phyloP scores from a whole-genome alignment of 768 basidiomycete genomes.

The Macrolepiota albuminosa region DNA sequence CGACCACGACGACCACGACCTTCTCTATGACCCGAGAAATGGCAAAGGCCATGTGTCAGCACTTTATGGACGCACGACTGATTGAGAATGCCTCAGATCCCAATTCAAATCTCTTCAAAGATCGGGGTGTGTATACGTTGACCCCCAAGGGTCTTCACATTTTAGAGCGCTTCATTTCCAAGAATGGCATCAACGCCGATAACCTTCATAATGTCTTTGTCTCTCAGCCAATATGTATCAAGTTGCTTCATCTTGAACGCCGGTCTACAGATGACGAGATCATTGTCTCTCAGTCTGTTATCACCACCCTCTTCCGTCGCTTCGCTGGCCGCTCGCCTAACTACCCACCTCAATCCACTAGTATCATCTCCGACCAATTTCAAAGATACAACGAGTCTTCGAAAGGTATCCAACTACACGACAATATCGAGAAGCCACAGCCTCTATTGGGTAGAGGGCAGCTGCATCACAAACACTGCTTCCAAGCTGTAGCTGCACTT shows the following conservation, averaged over 20 bases:
- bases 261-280: conserved; percentile 94
- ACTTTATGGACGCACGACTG: conserved; percentile 98
- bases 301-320: conserved; percentile 93
- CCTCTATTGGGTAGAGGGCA: conserved; percentile 45
- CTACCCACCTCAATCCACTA: conserved; percentile 45
- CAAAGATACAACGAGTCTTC: conserved; percentile 76
- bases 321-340: conserved; percentile 89
- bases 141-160: conserved; percentile 98
- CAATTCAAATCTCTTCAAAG: conserved; percentile 88
- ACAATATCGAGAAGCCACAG: conserved; percentile 63
- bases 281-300: conserved; percentile 89
- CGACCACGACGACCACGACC: conserved; percentile 98
- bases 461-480: conserved; percentile 63
- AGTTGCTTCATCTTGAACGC: conserved; percentile 94
- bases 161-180: conserved; percentile 98
- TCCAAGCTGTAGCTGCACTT: conserved; percentile 80
- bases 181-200: conserved; percentile 97
- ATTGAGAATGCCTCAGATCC: conserved; percentile 97
- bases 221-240: conserved; percentile 94
- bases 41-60: conserved; percentile 99
- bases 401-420: conserved; percentile 67
- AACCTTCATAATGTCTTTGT: conserved; percentile 87
- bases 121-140: conserved; percentile 91
- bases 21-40: conserved; percentile 99
- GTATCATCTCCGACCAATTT: conserved; percentile 52